Evolutionary conservation across 306 rosid species (phyloP), one percentile per base, ranked within the genome.

Genomic region (Malus sylvestris): DNA sequence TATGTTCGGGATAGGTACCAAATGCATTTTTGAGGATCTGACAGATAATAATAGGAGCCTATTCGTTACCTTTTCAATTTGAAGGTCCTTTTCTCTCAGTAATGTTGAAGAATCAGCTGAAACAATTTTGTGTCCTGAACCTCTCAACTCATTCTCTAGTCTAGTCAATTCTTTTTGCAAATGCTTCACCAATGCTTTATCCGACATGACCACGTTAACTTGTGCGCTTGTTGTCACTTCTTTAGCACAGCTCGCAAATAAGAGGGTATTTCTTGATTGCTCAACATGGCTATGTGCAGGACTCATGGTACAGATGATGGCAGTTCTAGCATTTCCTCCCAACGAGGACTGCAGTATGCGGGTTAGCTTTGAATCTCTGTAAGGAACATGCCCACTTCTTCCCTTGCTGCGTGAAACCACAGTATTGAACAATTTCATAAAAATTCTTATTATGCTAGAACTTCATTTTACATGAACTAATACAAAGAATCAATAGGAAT

Each of bases 261-360:
- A 87, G 74, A 96, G 98, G n/a, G 99, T 93, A 81, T 96, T 96
- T 86, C 99, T 87, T 76, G 91, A 88, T 77, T 96, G 99, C 80
- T 96, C 99, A 72, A 88, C 97, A 70, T 91, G 98, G 83, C 87
- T 83, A 76, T 89, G 78, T 62, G 98, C 96, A 82, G 99, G 99
- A 85, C 99, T 92, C 97, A 96, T 87, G 78, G 97, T 96, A 84
- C 99, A 96, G 69, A 96, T 96, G 78, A 96, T 87, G 75, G 98
- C 98, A 83, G 97, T 93, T 88, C 88, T 92, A 71, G 99, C 91
- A 87, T 92, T 96, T 81, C 99, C 99, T 78, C 98, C 99, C 81
- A 96, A 86, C 58, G 99, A 92, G 63, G 99, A 89, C 81, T 96
- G 99, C 79, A 96, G 85, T 76, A 96, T 96, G 69, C 99, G 98